phyloP scores from a whole-genome alignment of 2,329 filamentous ascomycete species.

The Colletotrichum eremochloae region DNA sequence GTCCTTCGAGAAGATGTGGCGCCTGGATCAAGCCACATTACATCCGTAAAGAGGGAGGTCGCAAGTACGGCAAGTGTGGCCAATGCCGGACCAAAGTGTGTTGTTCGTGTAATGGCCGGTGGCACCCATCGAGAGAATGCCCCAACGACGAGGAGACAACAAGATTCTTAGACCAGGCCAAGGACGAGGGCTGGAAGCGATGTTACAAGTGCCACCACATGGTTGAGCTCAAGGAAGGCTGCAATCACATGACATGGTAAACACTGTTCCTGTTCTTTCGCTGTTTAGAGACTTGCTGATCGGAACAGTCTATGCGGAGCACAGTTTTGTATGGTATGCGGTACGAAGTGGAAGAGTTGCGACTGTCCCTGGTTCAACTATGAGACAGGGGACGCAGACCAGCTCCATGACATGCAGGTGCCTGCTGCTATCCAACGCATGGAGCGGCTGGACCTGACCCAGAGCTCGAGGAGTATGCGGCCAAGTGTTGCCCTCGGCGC shows the following conservation, averaged over 20 bases:
- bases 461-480: slow-evolving; percentile 38
- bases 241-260: slow-evolving; percentile 90
- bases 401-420: slow-evolving; percentile 65
- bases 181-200: slow-evolving; percentile 78
- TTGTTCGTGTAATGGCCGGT: slow-evolving; percentile 77
- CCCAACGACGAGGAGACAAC: slow-evolving; percentile 78
- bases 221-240: slow-evolving; percentile 85
- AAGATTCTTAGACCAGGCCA: slow-evolving; percentile 73
- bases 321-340: slow-evolving; percentile 91
- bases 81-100: slow-evolving; percentile 83
- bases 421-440: slow-evolving; percentile 52
- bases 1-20: slow-evolving; percentile 78
- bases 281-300: slow-evolving; percentile 36
- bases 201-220: slow-evolving; percentile 81
- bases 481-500: slow-evolving; percentile 37
- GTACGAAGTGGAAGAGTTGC: slow-evolving; percentile 84
- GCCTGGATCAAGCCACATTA: slow-evolving; percentile 83
- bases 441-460: slow-evolving; percentile 26
- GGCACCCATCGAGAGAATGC: slow-evolving; percentile 78
- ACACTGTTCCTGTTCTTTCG: slow-evolving; percentile 47
- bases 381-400: slow-evolving; percentile 66
- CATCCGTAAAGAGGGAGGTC: slow-evolving; percentile 70
- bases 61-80: slow-evolving; percentile 77
- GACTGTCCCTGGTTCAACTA: slow-evolving; percentile 86
- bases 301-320: slow-evolving; percentile 77